Base-by-base conservation (phyloP, 495 filamentous ascomycete genomes). In the Evernia prunastri region DNA sequence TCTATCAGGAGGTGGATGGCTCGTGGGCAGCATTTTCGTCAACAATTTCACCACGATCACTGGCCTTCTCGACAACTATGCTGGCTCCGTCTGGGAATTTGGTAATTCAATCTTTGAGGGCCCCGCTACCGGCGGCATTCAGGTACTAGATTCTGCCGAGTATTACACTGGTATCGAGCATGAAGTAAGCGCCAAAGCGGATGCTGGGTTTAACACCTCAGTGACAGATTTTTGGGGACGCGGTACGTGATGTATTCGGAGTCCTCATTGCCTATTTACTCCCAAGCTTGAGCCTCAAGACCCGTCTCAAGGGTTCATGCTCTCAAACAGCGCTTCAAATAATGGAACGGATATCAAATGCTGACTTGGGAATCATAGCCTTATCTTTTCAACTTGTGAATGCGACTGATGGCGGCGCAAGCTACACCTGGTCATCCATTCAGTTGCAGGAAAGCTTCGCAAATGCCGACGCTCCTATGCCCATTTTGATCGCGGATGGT, bases 391-490 rank as follows among this genome's bases (percentile, higher is more conserved):
- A 97, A 71, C 82, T 97, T 61, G 82, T 96, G 71, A 88, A 93
- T 72, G 89, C 80, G 35, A 79, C 80, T 18, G 75, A 90, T 65
- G 93, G 94, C 31, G 93, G 91, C 0, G 84, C 88, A 33, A 80
- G 79, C 8, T 90, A 89, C 69, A 97, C 94, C 20, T 97, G 86
- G 78, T 96, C 91, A 27, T 95, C 91, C 42, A 93, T 97, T 70
- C 88, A 88, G 13, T 69, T 83, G 29, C 81, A 82, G 25, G 73
- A 82, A 18, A 76, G 84, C 37, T 96, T 96, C 79, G 71, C 78
- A 13, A 73, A 78, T n/a, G 92, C 80, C n/a, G 74, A 84, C 45
- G 83, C 86, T 39, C 93, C 93, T 10, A 84, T 97, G 79, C 94
- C 94, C 0, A 79, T 97, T 56, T 70, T 96, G 11, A 84, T 97